A percentile compares a stretch with the other conserved stretches of the same genome.
These are phyloP conservation scores for Gossypium sturtianum DNA, from an alignment of 345 rosid genomes.

Conservation along the genomic window DNA sequence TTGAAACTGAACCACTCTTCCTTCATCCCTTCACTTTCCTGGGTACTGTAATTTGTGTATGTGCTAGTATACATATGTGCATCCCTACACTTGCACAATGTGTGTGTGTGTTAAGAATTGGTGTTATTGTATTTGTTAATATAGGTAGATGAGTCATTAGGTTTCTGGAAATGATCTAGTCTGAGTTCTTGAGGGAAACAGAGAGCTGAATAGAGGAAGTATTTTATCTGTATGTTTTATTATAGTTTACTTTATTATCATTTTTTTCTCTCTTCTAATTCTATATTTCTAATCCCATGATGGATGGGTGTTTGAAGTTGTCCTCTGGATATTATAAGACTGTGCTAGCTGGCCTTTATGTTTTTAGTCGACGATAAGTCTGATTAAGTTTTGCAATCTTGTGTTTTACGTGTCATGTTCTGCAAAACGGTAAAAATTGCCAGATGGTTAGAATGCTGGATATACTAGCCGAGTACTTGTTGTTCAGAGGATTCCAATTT, in stretches of 20 bases:
- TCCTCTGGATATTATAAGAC: background rate
- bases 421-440: slow-evolving; percentile 1
- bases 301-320: background rate
- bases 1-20: background rate
- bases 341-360: background rate
- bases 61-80: background rate
- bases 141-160: background rate
- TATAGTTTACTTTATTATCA: background rate
- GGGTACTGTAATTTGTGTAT: background rate
- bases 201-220: background rate
- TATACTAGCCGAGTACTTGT: slow-evolving; percentile 85
- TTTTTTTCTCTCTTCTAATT: background rate
- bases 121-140: background rate
- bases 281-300: background rate
- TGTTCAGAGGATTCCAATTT: slow-evolving; percentile 87
- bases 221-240: background rate
- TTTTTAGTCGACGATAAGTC: background rate
- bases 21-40: background rate
- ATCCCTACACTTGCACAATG: no score
- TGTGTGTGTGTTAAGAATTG: background rate
- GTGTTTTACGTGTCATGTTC: background rate
- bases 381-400: background rate
- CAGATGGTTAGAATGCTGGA: slow-evolving; percentile 99
- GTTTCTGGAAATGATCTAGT: background rate
- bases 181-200: background rate